These are phyloP conservation scores for Podochytrium sp. DNA, from an alignment of 192 early-diverging fungal species.

Conservation along the genomic window DNA sequence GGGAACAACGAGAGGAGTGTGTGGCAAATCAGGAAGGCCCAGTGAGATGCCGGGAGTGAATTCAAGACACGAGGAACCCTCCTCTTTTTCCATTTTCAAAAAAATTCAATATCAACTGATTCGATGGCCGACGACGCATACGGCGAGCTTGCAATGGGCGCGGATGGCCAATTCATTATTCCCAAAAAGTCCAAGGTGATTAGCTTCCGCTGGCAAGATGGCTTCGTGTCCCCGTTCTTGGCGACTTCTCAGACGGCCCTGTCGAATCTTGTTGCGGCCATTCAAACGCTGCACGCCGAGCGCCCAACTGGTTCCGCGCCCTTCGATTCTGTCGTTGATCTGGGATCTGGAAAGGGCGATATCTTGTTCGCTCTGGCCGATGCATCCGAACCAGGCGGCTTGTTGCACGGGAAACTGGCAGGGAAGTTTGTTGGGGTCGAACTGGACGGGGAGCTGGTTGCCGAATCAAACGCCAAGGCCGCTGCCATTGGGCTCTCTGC, in stretches of 20 bases:
- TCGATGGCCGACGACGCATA: not conserved
- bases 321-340: not conserved
- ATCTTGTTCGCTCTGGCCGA: not conserved
- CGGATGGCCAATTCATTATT: conserved; percentile 4
- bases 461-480: not conserved
- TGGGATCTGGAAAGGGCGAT: conserved; percentile 9
- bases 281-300: not conserved
- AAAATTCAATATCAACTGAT: too few species aligned
- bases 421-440: conserved; percentile 8
- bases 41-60: too few species aligned
- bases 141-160: not conserved
- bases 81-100: too few species aligned
- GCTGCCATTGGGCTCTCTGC: not conserved
- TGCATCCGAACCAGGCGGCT: not conserved
- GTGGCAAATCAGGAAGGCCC: too few species aligned
- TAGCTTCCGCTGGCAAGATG: conserved; percentile 4
- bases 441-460: not conserved
- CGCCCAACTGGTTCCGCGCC: not conserved
- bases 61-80: too few species aligned
- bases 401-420: not conserved
- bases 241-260: not conserved
- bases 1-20: too few species aligned
- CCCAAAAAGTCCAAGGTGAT: not conserved
- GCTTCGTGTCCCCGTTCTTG: conserved; percentile 10
- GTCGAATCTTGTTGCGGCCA: not conserved